Base-by-base conservation (phyloP, 345 rosid genomes). In the Heritiera littoralis region DNA sequence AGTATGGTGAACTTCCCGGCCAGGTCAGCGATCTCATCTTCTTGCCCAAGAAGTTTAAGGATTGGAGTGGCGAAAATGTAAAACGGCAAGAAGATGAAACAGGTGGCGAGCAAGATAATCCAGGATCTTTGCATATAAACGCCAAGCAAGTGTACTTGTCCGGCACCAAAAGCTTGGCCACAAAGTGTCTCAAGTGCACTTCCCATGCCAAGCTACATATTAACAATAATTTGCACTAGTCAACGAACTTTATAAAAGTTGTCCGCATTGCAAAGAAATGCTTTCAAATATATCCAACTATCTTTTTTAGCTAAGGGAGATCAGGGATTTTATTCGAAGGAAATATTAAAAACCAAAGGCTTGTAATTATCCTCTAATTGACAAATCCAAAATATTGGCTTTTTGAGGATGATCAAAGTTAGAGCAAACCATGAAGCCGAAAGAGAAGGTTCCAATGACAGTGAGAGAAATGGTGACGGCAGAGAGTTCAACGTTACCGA, bases 141-240 rank as follows among this genome's bases (percentile, higher is more conserved):
- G 2, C 97, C 98, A 0, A 94, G 89, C 91, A 90, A 77, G 32
- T 89, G 80, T 40, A 89, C 80, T 82, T 92, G 91, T 35, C 98
- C 98, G 0, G 93, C 97, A 15, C 97, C 97, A 85, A 72, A 92
- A 17, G 97, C 97, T 89, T 94, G 97, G 1, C 98, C 97, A 81
- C 97, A 94, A 0, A 93, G 90, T 23, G 97, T 94, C 81, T 94
- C 97, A 32, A 93, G 87, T 41, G 97, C 98, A 86, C 98, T 94
- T 75, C 94, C 98, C 98, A 90, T 91, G 1, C 98, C 98, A 66
- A 93, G 92, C 97, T 94, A 79, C 89, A 85, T 51, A 0, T 3
- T 12, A 54, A 51, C 6, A 43, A 43, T 43, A 51, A 15, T 9
- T 66, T 40, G 9, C 66, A 6, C 8, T 43, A 43, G 5, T 40